A percentile compares a stretch with the other conserved stretches of the same genome.
Evolutionary conservation across 108 stramenopile genomes (phyloP).

Genomic region (Cylindrotheca closterium): DNA sequence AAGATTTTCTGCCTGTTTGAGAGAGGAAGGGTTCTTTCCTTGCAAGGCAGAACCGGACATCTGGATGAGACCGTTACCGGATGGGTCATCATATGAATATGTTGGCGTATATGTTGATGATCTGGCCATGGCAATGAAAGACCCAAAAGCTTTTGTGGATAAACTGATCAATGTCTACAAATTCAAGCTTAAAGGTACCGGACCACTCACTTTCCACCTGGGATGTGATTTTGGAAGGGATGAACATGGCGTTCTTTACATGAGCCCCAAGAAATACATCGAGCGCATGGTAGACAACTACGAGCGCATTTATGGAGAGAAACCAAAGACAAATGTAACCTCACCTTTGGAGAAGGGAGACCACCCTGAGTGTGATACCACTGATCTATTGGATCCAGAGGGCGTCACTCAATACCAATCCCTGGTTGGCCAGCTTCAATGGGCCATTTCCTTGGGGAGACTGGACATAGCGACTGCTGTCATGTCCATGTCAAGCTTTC

Average conservation of each 20-base stretch:
- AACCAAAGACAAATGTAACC: slow-evolving; percentile 7
- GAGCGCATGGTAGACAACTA: slow-evolving; percentile 14
- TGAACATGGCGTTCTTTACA: slow-evolving; percentile 18
- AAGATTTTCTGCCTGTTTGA: slow-evolving; percentile 12
- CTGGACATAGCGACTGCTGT: slow-evolving; percentile 31
- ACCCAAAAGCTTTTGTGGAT: slow-evolving; percentile 18
- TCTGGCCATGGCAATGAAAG: slow-evolving; percentile 6
- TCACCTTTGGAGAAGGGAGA: slow-evolving; percentile 25
- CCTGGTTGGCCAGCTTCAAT: slow-evolving; percentile 14
- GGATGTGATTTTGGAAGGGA: slow-evolving; percentile 34
- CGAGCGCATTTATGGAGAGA: slow-evolving; percentile 23
- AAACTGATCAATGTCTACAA: slow-evolving; percentile 8
- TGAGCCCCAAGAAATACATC: slow-evolving; percentile 23
- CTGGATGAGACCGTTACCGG: slow-evolving; percentile 28
- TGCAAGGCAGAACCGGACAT: slow-evolving; percentile 38
- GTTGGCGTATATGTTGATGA: slow-evolving; percentile 35
- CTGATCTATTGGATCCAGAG: slow-evolving; percentile 10
- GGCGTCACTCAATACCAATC: slow-evolving; percentile 4
- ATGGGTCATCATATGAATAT: slow-evolving; percentile 27
- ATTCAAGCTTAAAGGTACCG: slow-evolving; percentile 40
- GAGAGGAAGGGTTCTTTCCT: slow-evolving; percentile 27
- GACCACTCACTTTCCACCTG: slow-evolving; percentile 23
- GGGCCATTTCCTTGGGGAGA: slow-evolving; percentile 31
- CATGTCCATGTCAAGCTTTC: slow-evolving; percentile 22
- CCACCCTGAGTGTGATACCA: slow-evolving; percentile 32